phyloP scores from a whole-genome alignment of 1,284 basidiomycete species.

The Pseudozyma flocculosa region DNA sequence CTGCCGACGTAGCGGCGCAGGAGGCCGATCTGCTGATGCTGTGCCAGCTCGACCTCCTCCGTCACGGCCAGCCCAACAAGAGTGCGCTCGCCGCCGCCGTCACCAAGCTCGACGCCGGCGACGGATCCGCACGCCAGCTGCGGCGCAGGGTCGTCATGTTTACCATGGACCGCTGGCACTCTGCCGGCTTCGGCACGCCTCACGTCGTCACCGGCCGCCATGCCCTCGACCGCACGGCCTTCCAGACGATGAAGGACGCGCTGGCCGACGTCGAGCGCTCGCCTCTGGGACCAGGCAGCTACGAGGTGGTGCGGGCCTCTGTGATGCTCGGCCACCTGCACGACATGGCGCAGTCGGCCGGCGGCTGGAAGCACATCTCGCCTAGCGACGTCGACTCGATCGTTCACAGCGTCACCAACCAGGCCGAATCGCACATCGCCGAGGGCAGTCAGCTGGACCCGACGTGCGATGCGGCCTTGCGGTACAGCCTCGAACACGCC shows the following conservation, averaged over 20 bases:
- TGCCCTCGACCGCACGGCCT: constrained; percentile 26
- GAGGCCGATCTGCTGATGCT: constrained; percentile 42
- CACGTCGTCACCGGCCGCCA: constrained; percentile 25
- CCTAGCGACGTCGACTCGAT: constrained; percentile 32
- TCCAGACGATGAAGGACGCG: constrained; percentile 26
- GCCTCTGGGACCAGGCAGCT: constrained; percentile 17
- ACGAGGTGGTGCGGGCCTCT: constrained; percentile 30
- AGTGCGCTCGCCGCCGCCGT: constrained; percentile 37
- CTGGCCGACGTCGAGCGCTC: constrained; percentile 17
- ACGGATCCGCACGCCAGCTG: constrained; percentile 2
- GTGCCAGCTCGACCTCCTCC: constrained; percentile 35
- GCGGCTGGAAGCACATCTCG: constrained; percentile 30
- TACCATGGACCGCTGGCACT: constrained; percentile 43
- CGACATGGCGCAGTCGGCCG: constrained; percentile 26
- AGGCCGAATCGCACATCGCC: constrained; percentile 10
- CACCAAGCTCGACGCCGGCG: constrained; percentile 17
- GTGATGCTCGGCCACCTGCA: constrained; percentile 35
- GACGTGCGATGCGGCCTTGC: constrained; percentile 15
- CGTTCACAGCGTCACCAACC: constrained; percentile 24
- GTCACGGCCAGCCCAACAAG: constrained; percentile 34
- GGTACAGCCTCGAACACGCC: constrained; percentile 17
- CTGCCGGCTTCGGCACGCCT: constrained; percentile 28
- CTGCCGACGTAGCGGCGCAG: constrained; percentile 15
- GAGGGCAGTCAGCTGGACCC: background rate
- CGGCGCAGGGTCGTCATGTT: constrained; percentile 26